Evolutionary conservation across 306 rosid species (phyloP).

Genomic region (Begonia masoniana): DNA sequence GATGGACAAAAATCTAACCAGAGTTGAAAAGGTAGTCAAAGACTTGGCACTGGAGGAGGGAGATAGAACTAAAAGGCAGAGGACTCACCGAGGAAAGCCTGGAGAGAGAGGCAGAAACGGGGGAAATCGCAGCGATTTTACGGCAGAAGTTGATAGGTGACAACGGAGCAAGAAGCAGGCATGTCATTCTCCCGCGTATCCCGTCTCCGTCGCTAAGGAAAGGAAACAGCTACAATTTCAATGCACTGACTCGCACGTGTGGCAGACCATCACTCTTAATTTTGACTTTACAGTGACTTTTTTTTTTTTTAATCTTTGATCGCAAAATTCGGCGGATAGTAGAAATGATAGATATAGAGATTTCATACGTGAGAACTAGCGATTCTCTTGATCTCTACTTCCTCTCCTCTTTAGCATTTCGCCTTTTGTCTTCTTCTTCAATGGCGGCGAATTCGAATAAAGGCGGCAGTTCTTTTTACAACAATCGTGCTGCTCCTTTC

Average conservation of each 20-base stretch:
- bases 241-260: too few relatives aligned
- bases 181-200: constrained; percentile 19
- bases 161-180: constrained; percentile 20
- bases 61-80: constrained; percentile 1
- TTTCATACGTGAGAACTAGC: too few relatives aligned
- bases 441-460: constrained; percentile 52
- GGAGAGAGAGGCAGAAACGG: constrained; percentile 16
- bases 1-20: constrained; percentile 30
- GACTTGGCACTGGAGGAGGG: not conserved
- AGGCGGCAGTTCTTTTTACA: constrained; percentile 17
- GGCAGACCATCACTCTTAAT: too few relatives aligned
- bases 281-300: too few relatives aligned
- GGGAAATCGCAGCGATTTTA: not conserved
- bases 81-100: constrained; percentile 24
- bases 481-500: constrained; percentile 43
- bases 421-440: not conserved
- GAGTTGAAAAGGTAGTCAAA: not conserved
- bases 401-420: too few relatives aligned
- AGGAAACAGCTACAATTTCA: too few relatives aligned
- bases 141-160: constrained; percentile 4
- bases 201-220: too few relatives aligned
- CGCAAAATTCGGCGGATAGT: too few relatives aligned
- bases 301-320: too few relatives aligned
- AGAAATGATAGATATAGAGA: too few relatives aligned
- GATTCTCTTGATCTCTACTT: too few relatives aligned